These are phyloP conservation scores for Termitomyces sp. DNA, from an alignment of 768 basidiomycete genomes.

Conservation along the genomic window DNA sequence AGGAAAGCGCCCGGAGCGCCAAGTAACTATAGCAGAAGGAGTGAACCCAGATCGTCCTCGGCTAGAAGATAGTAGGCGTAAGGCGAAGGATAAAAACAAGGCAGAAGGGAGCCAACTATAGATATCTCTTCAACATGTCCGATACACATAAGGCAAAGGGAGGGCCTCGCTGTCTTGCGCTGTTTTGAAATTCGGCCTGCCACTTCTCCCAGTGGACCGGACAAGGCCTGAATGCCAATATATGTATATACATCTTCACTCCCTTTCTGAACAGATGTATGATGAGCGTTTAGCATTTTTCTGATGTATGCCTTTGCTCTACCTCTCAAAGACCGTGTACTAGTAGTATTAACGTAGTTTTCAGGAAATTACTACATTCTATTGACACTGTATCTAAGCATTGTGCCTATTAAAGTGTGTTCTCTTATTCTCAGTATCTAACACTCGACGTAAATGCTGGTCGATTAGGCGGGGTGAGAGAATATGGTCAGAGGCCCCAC, in stretches of 20 bases:
- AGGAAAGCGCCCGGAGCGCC: not conserved
- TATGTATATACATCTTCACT: not conserved
- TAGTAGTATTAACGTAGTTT: not conserved
- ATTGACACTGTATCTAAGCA: not conserved
- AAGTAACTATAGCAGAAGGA: not conserved
- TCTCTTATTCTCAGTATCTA: too few species aligned
- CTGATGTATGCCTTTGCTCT: not conserved
- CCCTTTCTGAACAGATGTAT: not conserved
- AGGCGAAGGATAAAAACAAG: not conserved
- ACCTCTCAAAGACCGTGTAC: not conserved
- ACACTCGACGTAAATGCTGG: too few species aligned
- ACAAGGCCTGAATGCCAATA: not conserved
- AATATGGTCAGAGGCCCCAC: too few species aligned
- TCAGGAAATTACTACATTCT: not conserved
- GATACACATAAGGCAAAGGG: not conserved
- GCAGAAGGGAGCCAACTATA: not conserved
- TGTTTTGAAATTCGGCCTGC: not conserved
- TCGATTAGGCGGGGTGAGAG: too few species aligned
- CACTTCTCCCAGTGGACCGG: not conserved
- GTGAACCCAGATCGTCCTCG: not conserved
- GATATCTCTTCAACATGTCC: not conserved
- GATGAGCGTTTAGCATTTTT: not conserved
- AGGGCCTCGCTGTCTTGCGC: not conserved
- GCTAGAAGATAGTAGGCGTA: not conserved
- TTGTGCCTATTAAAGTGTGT: not conserved